Base-by-base conservation (phyloP, 805 yeast genomes). In the Hanseniaspora hatyaiensis region DNA sequence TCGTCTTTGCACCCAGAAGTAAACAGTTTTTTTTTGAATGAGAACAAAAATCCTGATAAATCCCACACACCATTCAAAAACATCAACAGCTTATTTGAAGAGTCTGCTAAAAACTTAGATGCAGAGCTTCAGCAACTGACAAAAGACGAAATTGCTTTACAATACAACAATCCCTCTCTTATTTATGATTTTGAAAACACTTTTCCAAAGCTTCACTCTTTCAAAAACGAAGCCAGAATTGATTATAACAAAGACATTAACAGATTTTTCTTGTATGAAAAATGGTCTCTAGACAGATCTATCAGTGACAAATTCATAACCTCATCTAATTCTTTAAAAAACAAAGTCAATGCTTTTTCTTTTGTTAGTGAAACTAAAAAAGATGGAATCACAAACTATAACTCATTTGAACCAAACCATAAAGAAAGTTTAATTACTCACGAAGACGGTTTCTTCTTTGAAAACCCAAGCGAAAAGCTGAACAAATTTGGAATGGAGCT, bases 171-270 rank as follows among this genome's bases (percentile, higher is more conserved):
- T 32, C 38, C 46, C 23, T 32, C 46, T 4, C 13, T 12, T 1
- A 41, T 41, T 11, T 41, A 41, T 18, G 32, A 41, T 13, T 41
- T 41, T 41, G 46, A 41, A 41, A 41, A 41, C 24, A 33, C 38
- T 20, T 23, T 33, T 16, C 46, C 46, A 3, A 41, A 41, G 20
- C 24, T 41, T 12, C 46, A 41, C 23, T 32, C 38, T 2, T 41
- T 32, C 38, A 41, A 33, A 28, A 32, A 33, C 18, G 36, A 33
- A 24, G 20, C 37, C 29, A 33, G 15, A n/a, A 32, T 41, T 22
- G 32, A 41, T 16, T 41, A 41, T 34, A 41, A 41, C 18, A 24
- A 26, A 9, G 46, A 41, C 19, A 41, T 41, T 29, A 41, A 41
- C 24, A 41, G 46, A 33, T 32, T 41, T 20, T 41, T 41, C 8